Conservation (phyloP, 73 alveolate genomes). For the Loxodes magnus region DNA sequence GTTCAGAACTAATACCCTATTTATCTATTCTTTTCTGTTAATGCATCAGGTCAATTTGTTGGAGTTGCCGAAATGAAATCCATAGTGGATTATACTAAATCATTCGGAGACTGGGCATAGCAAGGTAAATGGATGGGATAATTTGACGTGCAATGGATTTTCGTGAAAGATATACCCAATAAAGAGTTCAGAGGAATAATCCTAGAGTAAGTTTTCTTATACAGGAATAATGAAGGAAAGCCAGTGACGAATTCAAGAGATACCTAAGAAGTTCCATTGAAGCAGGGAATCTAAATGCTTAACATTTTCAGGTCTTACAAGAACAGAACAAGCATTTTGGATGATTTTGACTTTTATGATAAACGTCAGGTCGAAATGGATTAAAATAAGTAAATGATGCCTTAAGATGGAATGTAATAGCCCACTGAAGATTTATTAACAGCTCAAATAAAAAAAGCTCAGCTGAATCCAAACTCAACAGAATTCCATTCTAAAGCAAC, state of each 20-base stretch:
- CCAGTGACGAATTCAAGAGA: slow-evolving; percentile 44
- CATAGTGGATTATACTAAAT: slow-evolving; percentile 27
- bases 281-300: slow-evolving; percentile 46
- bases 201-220: too few species aligned
- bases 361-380: too few species aligned
- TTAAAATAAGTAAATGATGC: too few species aligned
- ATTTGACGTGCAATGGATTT: slow-evolving; percentile 47
- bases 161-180: slow-evolving; percentile 47
- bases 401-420: too few species aligned
- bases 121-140: slow-evolving; percentile 55
- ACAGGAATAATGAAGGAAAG: slow-evolving; percentile 4
- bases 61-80: slow-evolving; percentile 54
- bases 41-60: slow-evolving; percentile 30
- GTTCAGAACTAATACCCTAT: slow-evolving; percentile 25
- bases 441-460: too few species aligned
- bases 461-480: too few species aligned
- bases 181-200: slow-evolving; percentile 24
- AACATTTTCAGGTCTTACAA: slow-evolving; percentile 39
- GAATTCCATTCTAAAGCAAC: too few species aligned
- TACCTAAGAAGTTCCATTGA: slow-evolving; percentile 47
- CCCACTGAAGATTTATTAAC: too few species aligned
- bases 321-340: slow-evolving; percentile 42
- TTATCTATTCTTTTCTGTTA: slow-evolving; percentile 37
- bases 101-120: slow-evolving; percentile 45
- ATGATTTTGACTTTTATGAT: slow-evolving; percentile 41